Conservation (phyloP, 2,329 filamentous ascomycete species). For the Westerdykella aurantiaca region DNA sequence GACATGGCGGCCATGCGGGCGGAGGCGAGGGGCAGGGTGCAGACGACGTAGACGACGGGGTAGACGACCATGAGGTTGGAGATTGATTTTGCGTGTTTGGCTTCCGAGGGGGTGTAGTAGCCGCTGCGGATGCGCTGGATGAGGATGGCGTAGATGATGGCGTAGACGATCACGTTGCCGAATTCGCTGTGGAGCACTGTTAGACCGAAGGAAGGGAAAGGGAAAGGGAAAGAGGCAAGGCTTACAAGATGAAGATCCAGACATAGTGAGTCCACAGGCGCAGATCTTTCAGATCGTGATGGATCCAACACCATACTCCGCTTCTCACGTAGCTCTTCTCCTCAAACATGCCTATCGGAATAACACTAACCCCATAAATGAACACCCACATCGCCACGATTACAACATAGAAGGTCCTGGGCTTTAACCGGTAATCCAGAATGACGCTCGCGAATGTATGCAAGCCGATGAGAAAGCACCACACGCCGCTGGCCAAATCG, state of each 20-base stretch:
- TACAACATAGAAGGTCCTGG: conserved; percentile 45
- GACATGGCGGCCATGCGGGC: conserved; percentile 61
- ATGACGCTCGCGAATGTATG: conserved; percentile 63
- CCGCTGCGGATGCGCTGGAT: conserved; percentile 32
- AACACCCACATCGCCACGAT: conserved; percentile 54
- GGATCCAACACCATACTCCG: conserved; percentile 64
- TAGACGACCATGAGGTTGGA: conserved; percentile 60
- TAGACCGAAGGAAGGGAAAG: background rate
- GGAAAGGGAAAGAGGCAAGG: background rate
- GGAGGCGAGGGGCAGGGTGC: conserved; percentile 60
- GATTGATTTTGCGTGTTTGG: conserved; percentile 36
- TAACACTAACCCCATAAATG: conserved; percentile 52
- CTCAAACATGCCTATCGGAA: conserved; percentile 45
- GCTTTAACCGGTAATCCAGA: conserved; percentile 48
- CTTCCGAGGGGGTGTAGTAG: conserved; percentile 32
- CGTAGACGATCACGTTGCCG: conserved; percentile 48
- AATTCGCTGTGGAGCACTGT: conserved; percentile 36
- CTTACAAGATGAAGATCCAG: conserved; percentile 54
- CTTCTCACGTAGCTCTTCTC: conserved; percentile 56
- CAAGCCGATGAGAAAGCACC: conserved; percentile 59
- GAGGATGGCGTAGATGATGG: conserved; percentile 38
- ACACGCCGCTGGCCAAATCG: conserved; percentile 60
- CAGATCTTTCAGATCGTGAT: conserved; percentile 48
- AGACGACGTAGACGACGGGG: conserved; percentile 63
- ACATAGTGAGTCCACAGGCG: conserved; percentile 59